These are phyloP conservation scores for Collariella sp. DNA, from an alignment of 495 filamentous ascomycete species.

Conservation along the genomic window DNA sequence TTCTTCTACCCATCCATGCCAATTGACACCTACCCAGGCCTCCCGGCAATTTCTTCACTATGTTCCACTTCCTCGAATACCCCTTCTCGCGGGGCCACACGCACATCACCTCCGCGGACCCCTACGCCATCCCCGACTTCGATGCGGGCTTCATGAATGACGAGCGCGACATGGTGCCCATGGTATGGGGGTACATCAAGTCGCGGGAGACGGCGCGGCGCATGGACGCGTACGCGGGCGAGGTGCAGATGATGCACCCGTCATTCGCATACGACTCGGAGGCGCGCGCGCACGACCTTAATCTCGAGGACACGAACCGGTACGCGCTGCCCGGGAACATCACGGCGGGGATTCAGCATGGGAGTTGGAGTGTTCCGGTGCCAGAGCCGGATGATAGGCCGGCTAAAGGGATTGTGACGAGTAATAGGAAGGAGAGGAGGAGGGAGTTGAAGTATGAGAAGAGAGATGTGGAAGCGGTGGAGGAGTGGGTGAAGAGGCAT, in stretches of 20 bases:
- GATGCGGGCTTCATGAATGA: slow-evolving; percentile 84
- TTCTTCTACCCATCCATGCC: no score
- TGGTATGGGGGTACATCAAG: slow-evolving; percentile 83
- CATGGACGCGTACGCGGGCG: slow-evolving; percentile 71
- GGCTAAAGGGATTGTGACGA: slow-evolving; percentile 38
- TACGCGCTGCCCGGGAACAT: slow-evolving; percentile 68
- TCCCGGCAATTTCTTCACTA: slow-evolving; percentile 70
- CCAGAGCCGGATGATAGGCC: slow-evolving; percentile 39
- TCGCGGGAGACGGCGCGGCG: slow-evolving; percentile 72
- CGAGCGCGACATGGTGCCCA: slow-evolving; percentile 71
- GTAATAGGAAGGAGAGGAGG: slow-evolving; percentile 46
- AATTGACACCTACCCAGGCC: slow-evolving; percentile 33
- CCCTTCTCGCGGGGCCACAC: slow-evolving; percentile 69
- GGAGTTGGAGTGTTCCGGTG: slow-evolving; percentile 40
- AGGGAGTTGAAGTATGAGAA: slow-evolving; percentile 58
- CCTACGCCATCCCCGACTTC: slow-evolving; percentile 69
- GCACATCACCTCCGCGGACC: slow-evolving; percentile 61
- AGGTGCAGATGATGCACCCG: slow-evolving; percentile 60
- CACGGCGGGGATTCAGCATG: slow-evolving; percentile 57
- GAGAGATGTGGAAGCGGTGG: slow-evolving; percentile 59
- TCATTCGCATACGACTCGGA: slow-evolving; percentile 60
- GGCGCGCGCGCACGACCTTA: slow-evolving; percentile 62
- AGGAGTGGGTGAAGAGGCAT: slow-evolving; percentile 71
- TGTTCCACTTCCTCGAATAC: slow-evolving; percentile 84
- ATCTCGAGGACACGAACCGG: slow-evolving; percentile 61